A percentile compares a stretch with the other conserved stretches of the same genome.
phyloP scores from a whole-genome alignment of 2,329 filamentous ascomycete genomes.

The Diaporthe velutina region DNA sequence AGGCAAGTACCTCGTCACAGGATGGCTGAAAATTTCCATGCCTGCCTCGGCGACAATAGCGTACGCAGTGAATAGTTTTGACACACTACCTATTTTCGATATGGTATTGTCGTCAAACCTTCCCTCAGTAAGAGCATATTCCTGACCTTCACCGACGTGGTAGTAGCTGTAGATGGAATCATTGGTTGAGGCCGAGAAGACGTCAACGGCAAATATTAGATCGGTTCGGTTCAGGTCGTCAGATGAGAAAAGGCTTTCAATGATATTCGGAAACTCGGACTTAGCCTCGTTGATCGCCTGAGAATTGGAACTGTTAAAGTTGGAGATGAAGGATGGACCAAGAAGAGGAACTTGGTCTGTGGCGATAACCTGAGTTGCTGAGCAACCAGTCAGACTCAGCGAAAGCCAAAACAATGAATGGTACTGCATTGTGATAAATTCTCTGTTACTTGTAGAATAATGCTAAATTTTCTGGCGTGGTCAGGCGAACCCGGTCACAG shows the following conservation, averaged over 20 bases:
- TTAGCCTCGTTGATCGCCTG: background rate
- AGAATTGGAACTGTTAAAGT: background rate
- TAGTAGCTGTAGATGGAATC: slow-evolving; percentile 6
- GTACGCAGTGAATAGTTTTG: background rate
- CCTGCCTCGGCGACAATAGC: slow-evolving; percentile 1
- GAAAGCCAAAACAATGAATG: background rate
- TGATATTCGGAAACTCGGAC: background rate
- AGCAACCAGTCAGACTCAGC: background rate
- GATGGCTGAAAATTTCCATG: background rate
- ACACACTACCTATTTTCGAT: background rate
- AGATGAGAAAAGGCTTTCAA: background rate
- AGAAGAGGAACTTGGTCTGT: slow-evolving; percentile 10
- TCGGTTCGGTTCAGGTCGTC: background rate
- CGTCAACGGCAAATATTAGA: background rate
- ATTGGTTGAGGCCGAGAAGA: slow-evolving; percentile 15
- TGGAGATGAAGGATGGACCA: background rate
- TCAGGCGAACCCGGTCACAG: background rate
- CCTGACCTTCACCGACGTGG: background rate
- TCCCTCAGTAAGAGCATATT: background rate
- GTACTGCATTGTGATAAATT: background rate
- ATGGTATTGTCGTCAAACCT: background rate
- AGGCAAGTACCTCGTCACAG: slow-evolving; percentile 1
- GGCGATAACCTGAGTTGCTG: background rate
- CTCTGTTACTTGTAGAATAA: background rate
- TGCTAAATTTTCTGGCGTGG: background rate